Conservation (phyloP, 2,329 filamentous ascomycete genomes). For the Fusarium chuoi region DNA sequence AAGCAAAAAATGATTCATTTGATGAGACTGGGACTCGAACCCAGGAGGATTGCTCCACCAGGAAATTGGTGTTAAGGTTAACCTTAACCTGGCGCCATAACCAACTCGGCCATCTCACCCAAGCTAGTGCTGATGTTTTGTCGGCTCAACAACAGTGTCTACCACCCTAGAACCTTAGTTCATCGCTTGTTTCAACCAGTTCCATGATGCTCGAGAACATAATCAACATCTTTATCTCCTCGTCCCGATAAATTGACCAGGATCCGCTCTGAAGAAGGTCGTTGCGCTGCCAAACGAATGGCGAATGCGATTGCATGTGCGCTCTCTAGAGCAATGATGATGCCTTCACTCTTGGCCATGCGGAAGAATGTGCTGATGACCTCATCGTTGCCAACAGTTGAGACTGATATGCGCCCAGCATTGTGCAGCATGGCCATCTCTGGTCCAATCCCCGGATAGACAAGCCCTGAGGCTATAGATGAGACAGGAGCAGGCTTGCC, state of each 20-base stretch:
- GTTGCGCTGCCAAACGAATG: background rate
- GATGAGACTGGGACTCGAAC: slow-evolving; percentile 9
- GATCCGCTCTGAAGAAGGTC: background rate
- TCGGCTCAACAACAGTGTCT: fast-evolving
- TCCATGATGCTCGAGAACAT: slow-evolving; percentile 1
- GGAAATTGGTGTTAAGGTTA: slow-evolving; percentile 2
- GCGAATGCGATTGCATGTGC: slow-evolving; percentile 7
- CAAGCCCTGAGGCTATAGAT: background rate
- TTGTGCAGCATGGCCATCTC: slow-evolving; percentile 13
- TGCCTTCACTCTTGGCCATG: background rate
- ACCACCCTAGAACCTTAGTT: background rate
- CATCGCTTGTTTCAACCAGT: background rate
- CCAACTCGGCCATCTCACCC: slow-evolving; percentile 10
- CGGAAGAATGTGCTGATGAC: background rate
- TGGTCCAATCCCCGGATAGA: background rate
- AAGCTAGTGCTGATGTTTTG: background rate
- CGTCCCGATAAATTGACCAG: background rate
- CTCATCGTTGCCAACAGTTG: background rate
- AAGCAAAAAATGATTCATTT: background rate
- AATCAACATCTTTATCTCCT: slow-evolving; percentile 13
- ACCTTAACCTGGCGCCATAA: slow-evolving; percentile 11
- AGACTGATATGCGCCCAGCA: background rate
- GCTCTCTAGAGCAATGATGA: slow-evolving; percentile 8
- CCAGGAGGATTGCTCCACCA: slow-evolving; percentile 10
- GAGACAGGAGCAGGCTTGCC: background rate